Evolutionary conservation across 2,329 filamentous ascomycete genomes (phyloP), one percentile per base, ranked within the genome.

Genomic region (Metarhizium brunneum): DNA sequence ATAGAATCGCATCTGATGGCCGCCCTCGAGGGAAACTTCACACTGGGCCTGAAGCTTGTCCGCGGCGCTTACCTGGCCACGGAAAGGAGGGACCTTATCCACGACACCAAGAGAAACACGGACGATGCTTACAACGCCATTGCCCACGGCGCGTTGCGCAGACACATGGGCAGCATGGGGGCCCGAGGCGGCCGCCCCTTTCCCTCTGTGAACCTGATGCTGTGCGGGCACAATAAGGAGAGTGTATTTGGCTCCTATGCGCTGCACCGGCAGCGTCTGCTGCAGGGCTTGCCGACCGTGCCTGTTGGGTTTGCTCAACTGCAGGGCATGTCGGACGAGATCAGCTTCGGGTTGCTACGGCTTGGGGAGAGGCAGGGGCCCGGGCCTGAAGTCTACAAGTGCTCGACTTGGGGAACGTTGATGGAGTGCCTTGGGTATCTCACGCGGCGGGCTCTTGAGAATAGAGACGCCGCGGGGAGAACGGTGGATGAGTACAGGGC

Each of bases 251-350:
- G 73, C 2, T 73, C 80, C 10, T 60, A 72, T 3, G 62, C 68
- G 6, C 72, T 77, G 0, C 75, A 78, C 54, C 61, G 70, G 49
- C 14, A 69, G 0, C 71, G 76, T 0, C 66, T 75, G 0, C 65
- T 70, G 2, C 57, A 60, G 8, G 63, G 63, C 1, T 57, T 68
- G 4, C 65, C 66, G 0, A 68, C 66, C 0, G 63, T 69, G 0
- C 57, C 63, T 0, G 68, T 81, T 3, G 70, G 65, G 4, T 83
- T 78, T 59, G 79, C 76, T 0, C 80, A 83, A 62, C 71, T 83
- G 0, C 75, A 79, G 57, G 80, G 80, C 4, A 83, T 83, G 80
- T 78, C 80, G 0, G 80, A 83, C 54, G 77, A 82, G 59, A 71
- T 83, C 18, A 77, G 74, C 43, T 78, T 77, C 60, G 69, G 71